Conservation (phyloP, 768 basidiomycete species). For the Auricularia sp. region DNA sequence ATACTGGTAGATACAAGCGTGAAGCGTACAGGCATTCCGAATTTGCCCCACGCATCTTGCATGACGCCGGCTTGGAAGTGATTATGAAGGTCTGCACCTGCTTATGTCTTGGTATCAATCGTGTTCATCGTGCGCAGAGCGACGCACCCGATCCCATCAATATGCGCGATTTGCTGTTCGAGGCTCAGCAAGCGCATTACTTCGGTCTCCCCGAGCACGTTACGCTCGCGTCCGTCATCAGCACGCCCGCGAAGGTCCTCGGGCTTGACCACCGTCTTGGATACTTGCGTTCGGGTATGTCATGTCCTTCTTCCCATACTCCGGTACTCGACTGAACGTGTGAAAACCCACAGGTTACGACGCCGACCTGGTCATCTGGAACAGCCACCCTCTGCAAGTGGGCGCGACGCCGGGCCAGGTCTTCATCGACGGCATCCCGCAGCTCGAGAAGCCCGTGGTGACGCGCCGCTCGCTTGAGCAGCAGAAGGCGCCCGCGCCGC, state of each 20-base stretch:
- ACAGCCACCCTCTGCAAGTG: constrained; percentile 65
- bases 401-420: constrained; percentile 78
- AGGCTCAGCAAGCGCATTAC: constrained; percentile 77
- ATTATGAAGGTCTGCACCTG: constrained; percentile 19
- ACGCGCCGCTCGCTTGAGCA: constrained; percentile 21
- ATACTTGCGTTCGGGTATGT: constrained; percentile 48
- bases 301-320: background rate
- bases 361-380: constrained; percentile 72
- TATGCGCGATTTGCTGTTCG: constrained; percentile 67
- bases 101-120: constrained; percentile 39
- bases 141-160: constrained; percentile 47
- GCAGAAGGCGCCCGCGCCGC: constrained; percentile 42
- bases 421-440: constrained; percentile 74
- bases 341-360: constrained; percentile 54
- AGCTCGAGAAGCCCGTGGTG: constrained; percentile 32
- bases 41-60: constrained; percentile 29
- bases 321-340: background rate
- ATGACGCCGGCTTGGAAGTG: constrained; percentile 24
- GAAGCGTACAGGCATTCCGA: constrained; percentile 30
- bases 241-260: constrained; percentile 57
- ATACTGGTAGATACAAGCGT: constrained; percentile 19
- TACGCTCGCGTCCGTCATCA: constrained; percentile 67
- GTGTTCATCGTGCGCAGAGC: background rate
- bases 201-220: constrained; percentile 64
- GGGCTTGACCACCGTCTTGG: constrained; percentile 80